phyloP scores from a whole-genome alignment of 192 early-diverging fungal species.

The Coemansia reversa region DNA sequence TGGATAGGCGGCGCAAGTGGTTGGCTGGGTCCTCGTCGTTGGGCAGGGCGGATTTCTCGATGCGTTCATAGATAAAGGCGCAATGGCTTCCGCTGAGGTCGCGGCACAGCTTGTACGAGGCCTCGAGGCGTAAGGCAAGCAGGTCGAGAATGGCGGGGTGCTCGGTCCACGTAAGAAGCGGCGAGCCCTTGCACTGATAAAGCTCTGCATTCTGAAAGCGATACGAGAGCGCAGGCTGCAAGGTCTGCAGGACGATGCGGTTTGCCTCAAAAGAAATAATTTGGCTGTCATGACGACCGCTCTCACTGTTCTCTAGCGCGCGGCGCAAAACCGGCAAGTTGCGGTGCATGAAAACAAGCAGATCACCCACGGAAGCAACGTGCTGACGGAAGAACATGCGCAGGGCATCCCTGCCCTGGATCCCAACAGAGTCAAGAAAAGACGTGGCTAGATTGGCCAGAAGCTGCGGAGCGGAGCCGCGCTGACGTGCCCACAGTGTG shows the following conservation, averaged over 20 bases:
- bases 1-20: constrained; percentile 4
- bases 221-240: constrained; percentile 36
- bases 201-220: constrained; percentile 33
- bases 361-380: constrained; percentile 22
- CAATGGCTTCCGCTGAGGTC: constrained; percentile 32
- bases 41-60: constrained; percentile 22
- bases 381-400: constrained; percentile 40
- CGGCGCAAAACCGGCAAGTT: constrained; percentile 21
- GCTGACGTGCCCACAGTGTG: constrained; percentile 22
- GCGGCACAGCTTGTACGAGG: constrained; percentile 34
- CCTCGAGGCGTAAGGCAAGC: constrained; percentile 28
- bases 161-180: constrained; percentile 30
- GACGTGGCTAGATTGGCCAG: constrained; percentile 27
- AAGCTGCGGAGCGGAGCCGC: constrained; percentile 26
- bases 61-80: constrained; percentile 37
- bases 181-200: constrained; percentile 6
- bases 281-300: constrained; percentile 23
- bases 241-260: constrained; percentile 18
- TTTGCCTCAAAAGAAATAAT: constrained; percentile 38
- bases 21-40: constrained; percentile 17
- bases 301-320: constrained; percentile 27
- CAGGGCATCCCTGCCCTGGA: constrained; percentile 36
- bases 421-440: constrained; percentile 30
- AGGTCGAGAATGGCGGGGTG: constrained; percentile 17
- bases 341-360: constrained; percentile 37